Percentiles rank a stretch among this genome's conserved stretches.
Evolutionary conservation across 495 filamentous ascomycete genomes (phyloP).

Genomic region (Penicillium turbatum): DNA sequence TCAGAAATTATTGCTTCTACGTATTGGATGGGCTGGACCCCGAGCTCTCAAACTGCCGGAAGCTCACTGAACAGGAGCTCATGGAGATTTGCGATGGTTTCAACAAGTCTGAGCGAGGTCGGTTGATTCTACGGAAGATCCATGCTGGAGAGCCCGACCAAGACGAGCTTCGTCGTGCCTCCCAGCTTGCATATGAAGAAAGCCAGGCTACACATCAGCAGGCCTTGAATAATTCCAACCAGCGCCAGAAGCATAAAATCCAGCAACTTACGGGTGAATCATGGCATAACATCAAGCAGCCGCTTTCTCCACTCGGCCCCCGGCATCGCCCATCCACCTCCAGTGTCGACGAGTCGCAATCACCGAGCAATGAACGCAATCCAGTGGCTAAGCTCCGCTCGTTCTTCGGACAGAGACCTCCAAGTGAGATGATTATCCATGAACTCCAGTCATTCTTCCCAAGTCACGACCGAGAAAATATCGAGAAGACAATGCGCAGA

Average conservation of each 20-base stretch:
- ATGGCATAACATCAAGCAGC: conserved; percentile 76
- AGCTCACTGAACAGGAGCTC: conserved; percentile 77
- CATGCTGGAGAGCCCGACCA: conserved; percentile 80
- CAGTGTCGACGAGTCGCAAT: conserved; percentile 46
- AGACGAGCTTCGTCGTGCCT: conserved; percentile 74
- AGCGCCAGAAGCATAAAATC: conserved; percentile 69
- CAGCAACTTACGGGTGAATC: conserved; percentile 80
- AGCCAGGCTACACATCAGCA: conserved; percentile 65
- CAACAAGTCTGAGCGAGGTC: conserved; percentile 68
- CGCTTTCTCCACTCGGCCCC: conserved; percentile 68
- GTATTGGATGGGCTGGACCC: conserved; percentile 78
- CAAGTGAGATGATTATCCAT: conserved; percentile 94
- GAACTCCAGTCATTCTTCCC: conserved; percentile 97
- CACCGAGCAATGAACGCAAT: conserved; percentile 42
- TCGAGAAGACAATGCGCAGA: conserved; percentile 88
- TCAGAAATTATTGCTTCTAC: conserved; percentile 78
- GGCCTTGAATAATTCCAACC: conserved; percentile 57
- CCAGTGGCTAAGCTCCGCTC: conserved; percentile 56
- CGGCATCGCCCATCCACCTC: conserved; percentile 58
- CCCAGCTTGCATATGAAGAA: conserved; percentile 78
- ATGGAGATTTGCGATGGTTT: conserved; percentile 69
- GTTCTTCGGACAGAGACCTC: conserved; percentile 88
- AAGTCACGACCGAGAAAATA: conserved; percentile 84
- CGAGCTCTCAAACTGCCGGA: conserved; percentile 68
- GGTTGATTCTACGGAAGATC: conserved; percentile 85